Conservation (phyloP, 2,329 filamentous ascomycete species). For the Trichoderma semiorbis region DNA sequence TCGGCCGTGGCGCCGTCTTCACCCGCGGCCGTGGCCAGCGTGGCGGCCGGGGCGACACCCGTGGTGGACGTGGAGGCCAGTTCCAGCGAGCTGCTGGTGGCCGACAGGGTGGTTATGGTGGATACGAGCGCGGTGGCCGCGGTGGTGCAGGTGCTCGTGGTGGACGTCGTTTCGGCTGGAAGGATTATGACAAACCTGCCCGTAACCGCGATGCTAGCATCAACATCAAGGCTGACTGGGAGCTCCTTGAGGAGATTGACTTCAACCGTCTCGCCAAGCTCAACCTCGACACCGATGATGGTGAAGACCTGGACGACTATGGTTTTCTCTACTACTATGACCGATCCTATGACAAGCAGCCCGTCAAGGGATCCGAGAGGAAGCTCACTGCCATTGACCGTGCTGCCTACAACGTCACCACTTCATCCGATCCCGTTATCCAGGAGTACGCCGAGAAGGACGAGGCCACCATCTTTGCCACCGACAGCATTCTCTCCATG, state of each 20-base stretch:
- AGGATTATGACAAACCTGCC: conserved; percentile 97
- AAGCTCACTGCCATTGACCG: conserved; percentile 87
- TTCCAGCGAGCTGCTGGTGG: conserved; percentile 72
- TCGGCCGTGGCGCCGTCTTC: conserved; percentile 84
- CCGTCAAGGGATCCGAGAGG: conserved; percentile 83
- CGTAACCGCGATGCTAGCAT: conserved; percentile 94
- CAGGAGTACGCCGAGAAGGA: conserved; percentile 95
- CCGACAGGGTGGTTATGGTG: conserved; percentile 55
- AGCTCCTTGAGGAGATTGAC: conserved; percentile 95
- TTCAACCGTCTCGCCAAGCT: conserved; percentile 93
- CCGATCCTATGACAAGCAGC: conserved; percentile 87
- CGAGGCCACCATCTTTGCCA: conserved; percentile 94
- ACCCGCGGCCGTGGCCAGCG: conserved; percentile 81
- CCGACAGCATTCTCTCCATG: conserved; percentile 96
- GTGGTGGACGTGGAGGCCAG: conserved; percentile 56
- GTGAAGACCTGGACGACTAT: conserved; percentile 92
- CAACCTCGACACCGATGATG: conserved; percentile 90
- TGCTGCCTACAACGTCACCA: conserved; percentile 96
- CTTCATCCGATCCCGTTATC: conserved; percentile 91
- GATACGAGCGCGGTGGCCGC: conserved; percentile 70
- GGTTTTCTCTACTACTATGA: conserved; percentile 99
- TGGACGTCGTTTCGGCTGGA: conserved; percentile 92
- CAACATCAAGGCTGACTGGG: conserved; percentile 94
- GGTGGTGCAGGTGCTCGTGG: conserved; percentile 64
- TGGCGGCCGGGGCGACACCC: conserved; percentile 59